A percentile compares a stretch with the other conserved stretches of the same genome.
These are phyloP conservation scores for Hypoxylon cercidicola DNA, from an alignment of 495 filamentous ascomycete genomes.

Conservation along the genomic window DNA sequence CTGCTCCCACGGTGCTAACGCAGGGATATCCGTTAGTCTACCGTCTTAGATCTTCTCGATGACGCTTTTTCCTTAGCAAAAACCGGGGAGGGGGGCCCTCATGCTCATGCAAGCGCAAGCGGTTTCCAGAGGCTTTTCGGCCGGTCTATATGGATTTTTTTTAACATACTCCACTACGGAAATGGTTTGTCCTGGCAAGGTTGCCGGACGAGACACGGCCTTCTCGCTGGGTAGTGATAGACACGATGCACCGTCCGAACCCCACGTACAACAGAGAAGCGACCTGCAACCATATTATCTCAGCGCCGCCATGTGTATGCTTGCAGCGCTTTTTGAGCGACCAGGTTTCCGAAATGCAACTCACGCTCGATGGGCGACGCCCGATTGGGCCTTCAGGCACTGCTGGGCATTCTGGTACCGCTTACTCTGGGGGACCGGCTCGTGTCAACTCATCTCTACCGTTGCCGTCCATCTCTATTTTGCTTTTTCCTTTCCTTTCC, in stretches of 20 bases:
- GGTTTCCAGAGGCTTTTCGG: neutral
- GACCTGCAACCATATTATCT: conserved; percentile 55
- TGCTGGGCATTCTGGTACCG: conserved; percentile 61
- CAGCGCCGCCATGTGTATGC: conserved; percentile 34
- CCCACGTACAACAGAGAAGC: conserved; percentile 75
- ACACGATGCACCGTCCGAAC: conserved; percentile 66
- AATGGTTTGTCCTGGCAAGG: conserved; percentile 48
- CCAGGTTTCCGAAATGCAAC: conserved; percentile 33
- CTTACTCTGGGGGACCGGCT: conserved; percentile 49
- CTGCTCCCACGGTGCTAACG: conserved; percentile 73
- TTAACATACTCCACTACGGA: conserved; percentile 71
- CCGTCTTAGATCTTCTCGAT: conserved; percentile 12
- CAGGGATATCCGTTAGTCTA: conserved; percentile 43
- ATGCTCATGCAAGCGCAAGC: neutral
- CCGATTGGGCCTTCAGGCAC: conserved; percentile 60
- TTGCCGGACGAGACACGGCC: conserved; percentile 59
- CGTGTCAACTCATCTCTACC: conserved; percentile 18
- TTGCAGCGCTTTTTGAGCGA: conserved; percentile 37
- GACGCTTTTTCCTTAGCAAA: neutral
- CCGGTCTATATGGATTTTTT: conserved; percentile 11
- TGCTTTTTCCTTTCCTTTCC: too few species aligned
- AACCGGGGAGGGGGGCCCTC: conserved; percentile 8
- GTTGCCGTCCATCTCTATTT: neutral
- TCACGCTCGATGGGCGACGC: conserved; percentile 57
- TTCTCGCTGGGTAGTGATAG: conserved; percentile 53